Base-by-base conservation (phyloP, 169 alveolate genomes). In the Eimeria sp. region DNA sequence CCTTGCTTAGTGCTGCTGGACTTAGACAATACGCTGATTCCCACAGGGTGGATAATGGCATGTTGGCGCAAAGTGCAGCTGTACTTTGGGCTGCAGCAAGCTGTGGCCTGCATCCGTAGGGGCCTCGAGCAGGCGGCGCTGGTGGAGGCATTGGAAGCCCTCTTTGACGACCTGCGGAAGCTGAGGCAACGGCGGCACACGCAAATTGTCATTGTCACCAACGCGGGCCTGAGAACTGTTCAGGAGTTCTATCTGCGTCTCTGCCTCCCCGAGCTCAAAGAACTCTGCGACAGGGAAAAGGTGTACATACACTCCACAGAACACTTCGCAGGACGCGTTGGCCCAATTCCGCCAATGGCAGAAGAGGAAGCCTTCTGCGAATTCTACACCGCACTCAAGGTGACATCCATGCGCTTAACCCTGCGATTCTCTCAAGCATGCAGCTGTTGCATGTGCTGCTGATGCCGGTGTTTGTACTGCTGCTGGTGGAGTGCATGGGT, bases 1-100 rank as follows among this genome's bases (percentile, higher is more conserved):
- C 95, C 89, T 49, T 87, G 97, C 34, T 78, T 96, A 70, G 91
- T 96, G 47, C 91, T 96, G 93, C 87, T 96, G 18, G 97, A 96
- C 63, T 78, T 96, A 58, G 97, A 96, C 88, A 96, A 96, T 67
- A 96, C 97, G 63, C 80, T 96, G 87, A 96, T 96, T 9, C 97
- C 97, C 5, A 96, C 97, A 67, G 92, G 91, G 73, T 96, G 97
- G 97, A 96, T 96, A 34, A 96, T 96, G 97, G 96, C 91, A 61
- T 86, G 89, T 87, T 96, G 97, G 97, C 30, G 97, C 51, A 89
- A 90, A 58, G 70, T 82, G 75, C 96, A 94, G 51, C 73, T 63
- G 18, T 94, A 95, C 61, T 63, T 95, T 10, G 97, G 97, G 3
- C 91, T 67, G 47, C 95, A 88, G 63, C 86, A 89, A 88, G 80